Conservation (phyloP, 352 stramenopile species). For the Aphanomyces astaci region DNA sequence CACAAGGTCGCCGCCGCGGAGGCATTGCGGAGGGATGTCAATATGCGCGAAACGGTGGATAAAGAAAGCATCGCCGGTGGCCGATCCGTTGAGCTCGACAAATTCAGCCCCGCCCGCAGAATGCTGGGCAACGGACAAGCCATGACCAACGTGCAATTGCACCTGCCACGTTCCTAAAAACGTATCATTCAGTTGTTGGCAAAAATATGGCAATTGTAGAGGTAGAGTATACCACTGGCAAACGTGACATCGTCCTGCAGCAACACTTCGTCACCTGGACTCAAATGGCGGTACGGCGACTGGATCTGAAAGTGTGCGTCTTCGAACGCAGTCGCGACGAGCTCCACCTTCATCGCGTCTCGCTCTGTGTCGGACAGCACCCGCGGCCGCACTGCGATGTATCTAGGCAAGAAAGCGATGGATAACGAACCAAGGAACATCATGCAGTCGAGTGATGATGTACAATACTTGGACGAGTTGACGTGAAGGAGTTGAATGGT, state of each 20-base stretch:
- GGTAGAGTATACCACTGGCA: conserved; percentile 1
- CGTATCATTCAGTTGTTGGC: neutral
- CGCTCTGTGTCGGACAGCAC: conserved; percentile 7
- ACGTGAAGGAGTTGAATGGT: conserved; percentile 4
- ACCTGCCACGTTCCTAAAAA: conserved; percentile 9
- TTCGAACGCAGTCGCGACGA: neutral
- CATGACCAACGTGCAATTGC: neutral
- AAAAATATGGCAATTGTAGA: too few relatives aligned
- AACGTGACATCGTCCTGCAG: conserved; percentile 6
- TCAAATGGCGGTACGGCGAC: neutral
- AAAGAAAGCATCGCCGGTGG: neutral
- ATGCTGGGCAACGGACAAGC: neutral
- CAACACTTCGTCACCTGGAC: neutral
- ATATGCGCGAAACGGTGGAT: neutral
- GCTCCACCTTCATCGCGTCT: conserved; percentile 11
- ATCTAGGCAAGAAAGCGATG: too few relatives aligned
- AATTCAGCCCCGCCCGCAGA: neutral
- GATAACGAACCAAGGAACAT: too few relatives aligned
- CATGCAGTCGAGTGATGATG: too few relatives aligned
- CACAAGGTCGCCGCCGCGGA: neutral
- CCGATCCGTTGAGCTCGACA: neutral
- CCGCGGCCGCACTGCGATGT: neutral
- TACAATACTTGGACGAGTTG: conserved; percentile 13
- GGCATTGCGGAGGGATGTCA: neutral
- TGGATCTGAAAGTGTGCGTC: conserved; percentile 6